Evolutionary conservation across 345 rosid genomes (phyloP), one percentile per base, ranked within the genome.

Genomic region (Brassica cretica): DNA sequence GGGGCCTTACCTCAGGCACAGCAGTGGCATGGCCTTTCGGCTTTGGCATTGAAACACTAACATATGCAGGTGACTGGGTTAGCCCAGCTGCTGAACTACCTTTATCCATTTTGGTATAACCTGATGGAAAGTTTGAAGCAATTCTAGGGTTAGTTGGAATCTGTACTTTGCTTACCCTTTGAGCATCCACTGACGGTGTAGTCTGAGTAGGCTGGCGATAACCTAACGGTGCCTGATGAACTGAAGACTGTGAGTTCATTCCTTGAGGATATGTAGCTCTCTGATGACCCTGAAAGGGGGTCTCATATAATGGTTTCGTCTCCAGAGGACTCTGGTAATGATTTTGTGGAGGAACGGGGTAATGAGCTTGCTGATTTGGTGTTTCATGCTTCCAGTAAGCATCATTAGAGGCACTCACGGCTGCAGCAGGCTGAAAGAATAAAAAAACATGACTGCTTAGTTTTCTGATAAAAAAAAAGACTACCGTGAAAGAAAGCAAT

Each of bases 141-240:
- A 93, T 91, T 85, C 95, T 90, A 76, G 98, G 99, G 82, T 96
- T 96, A 82, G 98, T 93, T 69, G 89, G 97, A 81, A 96, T 91
- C 90, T 96, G 97, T 80, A 96, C 72, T 83, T 87, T 91, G 89
- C 87, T 88, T 83, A 82, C 88, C 84, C 91, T 90, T 82, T 80
- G 89, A 5, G 90, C 62, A 80, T 89, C 95, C 39, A 82, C 65
- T 44, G 89, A 65, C 27, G 85, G 85, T 77, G 82, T 35, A n/a
- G 85, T 77, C 81, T 84, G 95, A 71, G 75, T 37, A 73, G 92
- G 81, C 66, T 80, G 83, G 29, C 82, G 92, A 80, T 87, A 88
- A 82, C 71, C 87, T 74, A 84, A 86, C 0, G 78, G 67, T 64
- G 81, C 67, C 72, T 81, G 84, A 46, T 76, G 78, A 81, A n/a